Evolutionary conservation across 148 eudicot species (phyloP), one percentile per base, ranked within the genome.

Genomic region (Mesembryanthemum crystallinum): DNA sequence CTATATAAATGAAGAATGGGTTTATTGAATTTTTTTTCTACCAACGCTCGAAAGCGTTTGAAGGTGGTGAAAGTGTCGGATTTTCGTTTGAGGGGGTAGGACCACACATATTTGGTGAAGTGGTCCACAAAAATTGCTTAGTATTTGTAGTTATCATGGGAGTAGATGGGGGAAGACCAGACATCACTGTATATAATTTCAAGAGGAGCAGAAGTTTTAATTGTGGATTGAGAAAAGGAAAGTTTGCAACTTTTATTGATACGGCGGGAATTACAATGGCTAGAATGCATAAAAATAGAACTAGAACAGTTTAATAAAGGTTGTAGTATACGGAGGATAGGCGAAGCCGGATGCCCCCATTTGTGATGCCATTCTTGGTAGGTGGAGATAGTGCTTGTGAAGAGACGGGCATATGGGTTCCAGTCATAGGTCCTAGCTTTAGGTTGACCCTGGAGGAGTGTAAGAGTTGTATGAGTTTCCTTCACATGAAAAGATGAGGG

Each of bases 91-190:
- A 70, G 24, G 13, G 73, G 73, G 49, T 70, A 70, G 5, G 52
- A n/a, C 73, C 73, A 47, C 15, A 49, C 23, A 47, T 69, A 69
- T 21, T 69, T 69, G n/a, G 72, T 45, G 30, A 24, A 69, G 10
- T 69, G 72, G 24, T 69, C 72, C 0, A 69, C 57, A 49, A 69
- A 69, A 1, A 69, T 45, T 0, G 47, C 13, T 17, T 69, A 47
- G 9, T 69, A 69, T 14, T 45, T 45, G 35, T 24, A 27, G n/a
- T 47, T 17, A 15, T 45, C 58, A 69, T 24, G n/a, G 0, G 72
- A 69, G 23, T 1, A 7, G 1, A 45, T 18, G 18, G 57, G 57
- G 4, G 58, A 69, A 5, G 75, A 11, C 75, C 75, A 73, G 7
- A 73, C 75, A 59, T 73, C 67, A 15, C n/a, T 23, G 21, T 17